Base-by-base conservation (phyloP, 441 rosid genomes). In the Gossypium gossypioides region DNA sequence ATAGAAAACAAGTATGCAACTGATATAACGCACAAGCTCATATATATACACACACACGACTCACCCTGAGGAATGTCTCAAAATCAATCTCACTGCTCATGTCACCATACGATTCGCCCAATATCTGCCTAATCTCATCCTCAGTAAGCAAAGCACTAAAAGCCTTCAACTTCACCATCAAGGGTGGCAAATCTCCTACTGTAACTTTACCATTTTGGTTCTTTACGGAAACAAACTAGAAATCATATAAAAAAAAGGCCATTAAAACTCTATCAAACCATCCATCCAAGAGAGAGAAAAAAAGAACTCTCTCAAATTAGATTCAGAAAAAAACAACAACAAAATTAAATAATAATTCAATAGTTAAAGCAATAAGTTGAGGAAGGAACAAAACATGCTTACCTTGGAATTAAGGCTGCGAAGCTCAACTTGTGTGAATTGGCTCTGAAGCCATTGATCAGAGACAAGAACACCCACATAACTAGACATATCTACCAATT, bases 351-450 rank as follows among this genome's bases (percentile, higher is more conserved):
- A n/a, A 22, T 68, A 18, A 0, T 10, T 4, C 10, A 7, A 48
- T 15, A 44, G 50, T 16, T 42, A 44, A 63, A 72, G 18, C 58
- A 59, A 50, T 40, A n/a, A 52, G 68, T 15, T 50, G 40, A 58
- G 57, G 7, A 42, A 22, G 56, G 29, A 40, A 54, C 13, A 21
- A 51, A 21, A 42, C 22, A 13, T 51, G 58, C 74, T 75, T 62
- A 85, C 93, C 76, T 84, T 87, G 8, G 88, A 64, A 51, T 84
- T 79, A 55, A 89, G 94, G 80, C 88, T 79, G 10, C 88, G 85
- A 71, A 87, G 90, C 72, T 89, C 91, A 16, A 87, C 87, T 78
- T 87, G 94, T 19, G 88, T 87, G 40, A 87, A 88, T 78, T 87
- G 91, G 72, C 90, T 83, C 76, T 86, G 91, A 46, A 87, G 84